Conservation (phyloP, 257 asterid genomes). For the Nemophila menziesii region DNA sequence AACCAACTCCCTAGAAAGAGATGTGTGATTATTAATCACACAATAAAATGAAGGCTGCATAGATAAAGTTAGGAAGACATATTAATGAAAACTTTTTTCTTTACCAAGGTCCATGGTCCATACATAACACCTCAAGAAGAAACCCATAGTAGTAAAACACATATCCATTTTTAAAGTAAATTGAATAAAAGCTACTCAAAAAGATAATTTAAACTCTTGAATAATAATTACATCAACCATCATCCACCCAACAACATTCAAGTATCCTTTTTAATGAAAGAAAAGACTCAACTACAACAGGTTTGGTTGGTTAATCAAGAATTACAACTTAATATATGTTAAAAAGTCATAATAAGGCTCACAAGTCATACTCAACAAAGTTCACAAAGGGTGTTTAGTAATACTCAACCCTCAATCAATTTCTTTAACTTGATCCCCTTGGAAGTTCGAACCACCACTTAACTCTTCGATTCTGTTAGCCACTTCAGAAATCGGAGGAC, state of each 20-base stretch:
- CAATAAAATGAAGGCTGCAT: too few relatives aligned
- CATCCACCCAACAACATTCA: conserved; percentile 37
- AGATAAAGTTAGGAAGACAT: conserved; percentile 3
- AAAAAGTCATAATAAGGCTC: conserved; percentile 21
- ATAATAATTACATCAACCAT: conserved; percentile 26
- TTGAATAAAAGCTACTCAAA: conserved; percentile 10
- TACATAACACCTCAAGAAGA: too few relatives aligned
- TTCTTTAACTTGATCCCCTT: conserved; percentile 38
- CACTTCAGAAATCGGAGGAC: conserved; percentile 56
- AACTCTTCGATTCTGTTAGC: conserved; percentile 38
- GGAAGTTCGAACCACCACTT: conserved; percentile 27
- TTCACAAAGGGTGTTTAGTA: conserved; percentile 7
- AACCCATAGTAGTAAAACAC: too few relatives aligned
- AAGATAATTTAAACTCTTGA: conserved; percentile 26
- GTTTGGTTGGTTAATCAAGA: conserved; percentile 6
- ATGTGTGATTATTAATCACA: conserved; percentile 1
- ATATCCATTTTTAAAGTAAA: neutral
- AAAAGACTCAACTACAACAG: conserved; percentile 9
- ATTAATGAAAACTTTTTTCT: neutral
- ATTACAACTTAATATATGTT: conserved; percentile 25
- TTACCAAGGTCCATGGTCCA: conserved; percentile 8
- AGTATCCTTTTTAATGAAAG: conserved; percentile 13
- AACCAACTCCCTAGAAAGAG: conserved; percentile 17
- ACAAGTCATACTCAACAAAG: conserved; percentile 20
- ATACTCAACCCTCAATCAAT: conserved; percentile 14